phyloP scores from a whole-genome alignment of 208 protist genomes.

The Zelonia costaricensis region DNA sequence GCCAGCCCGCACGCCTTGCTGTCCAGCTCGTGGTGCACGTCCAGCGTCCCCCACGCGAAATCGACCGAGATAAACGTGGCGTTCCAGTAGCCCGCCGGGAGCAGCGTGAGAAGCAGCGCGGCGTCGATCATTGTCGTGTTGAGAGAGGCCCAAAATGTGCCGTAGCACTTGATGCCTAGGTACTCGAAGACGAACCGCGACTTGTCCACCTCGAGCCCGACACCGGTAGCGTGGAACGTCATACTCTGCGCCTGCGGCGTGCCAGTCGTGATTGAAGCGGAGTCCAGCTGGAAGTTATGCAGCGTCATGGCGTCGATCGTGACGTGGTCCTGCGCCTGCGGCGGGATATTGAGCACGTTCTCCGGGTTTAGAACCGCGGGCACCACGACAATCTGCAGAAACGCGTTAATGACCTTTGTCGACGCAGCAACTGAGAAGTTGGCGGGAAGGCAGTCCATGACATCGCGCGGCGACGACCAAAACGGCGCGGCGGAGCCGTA shows the following conservation, averaged over 20 bases:
- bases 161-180: slow-evolving; percentile 27
- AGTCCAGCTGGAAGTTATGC: slow-evolving; percentile 28
- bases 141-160: slow-evolving; percentile 36
- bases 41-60: slow-evolving; percentile 46
- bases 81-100: slow-evolving; percentile 38
- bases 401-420: slow-evolving; percentile 13
- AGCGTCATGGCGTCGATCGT: slow-evolving; percentile 52
- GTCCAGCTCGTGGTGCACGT: slow-evolving; percentile 47
- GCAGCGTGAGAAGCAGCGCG: slow-evolving; percentile 18
- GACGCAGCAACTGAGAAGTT: slow-evolving; percentile 16
- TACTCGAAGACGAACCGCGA: slow-evolving; percentile 52
- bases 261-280: slow-evolving; percentile 20
- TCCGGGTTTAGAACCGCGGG: slow-evolving; percentile 25
- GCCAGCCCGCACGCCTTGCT: slow-evolving; percentile 38
- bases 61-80: slow-evolving; percentile 13
- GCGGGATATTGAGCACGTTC: slow-evolving; percentile 32
- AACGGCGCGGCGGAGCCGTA: too few species aligned
- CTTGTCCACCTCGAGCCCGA: slow-evolving; percentile 41
- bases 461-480: not conserved
- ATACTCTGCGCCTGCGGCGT: slow-evolving; percentile 32
- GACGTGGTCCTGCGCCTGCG: slow-evolving; percentile 33
- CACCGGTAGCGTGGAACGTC: slow-evolving; percentile 10
- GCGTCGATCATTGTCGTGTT: slow-evolving; percentile 34
- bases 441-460: not conserved
- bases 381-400: slow-evolving; percentile 6